Base-by-base conservation (phyloP, 257 asterid genomes). In the Nemophila menziesii region DNA sequence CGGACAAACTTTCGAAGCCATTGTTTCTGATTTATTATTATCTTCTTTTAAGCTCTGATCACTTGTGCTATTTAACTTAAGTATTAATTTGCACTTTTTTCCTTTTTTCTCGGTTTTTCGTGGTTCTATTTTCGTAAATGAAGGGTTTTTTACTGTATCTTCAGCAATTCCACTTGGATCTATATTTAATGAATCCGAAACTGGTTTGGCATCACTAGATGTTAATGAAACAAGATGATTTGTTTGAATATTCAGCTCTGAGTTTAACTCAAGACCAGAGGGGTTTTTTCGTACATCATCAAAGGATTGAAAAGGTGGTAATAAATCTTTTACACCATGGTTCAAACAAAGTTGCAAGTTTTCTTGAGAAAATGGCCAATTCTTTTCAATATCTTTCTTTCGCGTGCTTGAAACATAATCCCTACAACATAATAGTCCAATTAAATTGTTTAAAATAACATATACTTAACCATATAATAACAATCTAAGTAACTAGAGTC, bases 1-100 rank as follows among this genome's bases (percentile, higher is more conserved):
- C 8, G 98, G 98, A 67, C 98, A 89, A 34, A 85, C 85, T 70
- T 83, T 77, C 2, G 97, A 75, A 60, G 93, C 77, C 98, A 75
- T 77, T 21, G 80, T 22, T 65, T 84, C 98, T 4, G 80, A 72
- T 48, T 52, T 34, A 38, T 68, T 27, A 11, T 15, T 67, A 29
- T 66, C 73, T 46, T 72, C 83, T 47, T 54, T 66, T n/a, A 70
- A 16, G 57, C 46, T 66, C 6, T 56, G 70, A 39, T 70, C 77
- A 29, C 62, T 15, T 24, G 44, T 19, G 51, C 49, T 70, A 51
- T 72, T 71, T 66, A 67, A 27, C 55, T 73, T 79, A 18, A 73
- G 68, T 11, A 67, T 48, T 64, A 74, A 64, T 43, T 64, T 67
- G 80, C 83, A 60, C 78, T 82, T 86, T 66, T 78, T 87, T 11